Evolutionary conservation across 1,284 basidiomycete genomes (phyloP), one percentile per base, ranked within the genome.

Genomic region (Tilletia caries): DNA sequence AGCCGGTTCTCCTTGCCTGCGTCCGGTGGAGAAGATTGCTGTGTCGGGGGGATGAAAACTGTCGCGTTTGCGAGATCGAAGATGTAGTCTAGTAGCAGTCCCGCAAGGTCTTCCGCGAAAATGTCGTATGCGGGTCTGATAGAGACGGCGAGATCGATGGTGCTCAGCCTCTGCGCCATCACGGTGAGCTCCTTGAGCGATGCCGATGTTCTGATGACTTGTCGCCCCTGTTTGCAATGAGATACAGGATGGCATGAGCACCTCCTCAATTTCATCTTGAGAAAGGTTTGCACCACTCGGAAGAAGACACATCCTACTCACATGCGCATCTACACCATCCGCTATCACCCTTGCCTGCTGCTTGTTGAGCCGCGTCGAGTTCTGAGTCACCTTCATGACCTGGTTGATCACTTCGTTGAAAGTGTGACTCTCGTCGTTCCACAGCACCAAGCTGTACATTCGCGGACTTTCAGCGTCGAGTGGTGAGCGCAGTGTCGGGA

Each of bases 381-480:
- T 66, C 1, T 71, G 71, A 1, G 74, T 76, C 10, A 75, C 78
- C 32, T 79, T 76, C n/a, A 70, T 76, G 64, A 80, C 76, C 29
- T 74, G 91, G 73, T 91, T 88, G 68, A 91, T 91, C 68, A 97
- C 90, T 80, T 98, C 93, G 67, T 91, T 90, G 77, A 92, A 92
- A 1, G 92, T 94, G 83, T 98, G 96, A 77, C 94, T 96, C 84
- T 99, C 96, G 84, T 98, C 95, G 83, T 96, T 95, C 94, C 94
- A 98, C 1, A 98, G 85, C 23, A 96, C 86, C 67, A 98, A 88
- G 27, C 91, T 91, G 88, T 73, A 95, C 90, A 74, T 89, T 15
- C 75, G 78, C 44, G 71, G 74, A 41, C 58, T 67, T 34, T 66
- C 65, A 46, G 41, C 13, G 64, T 70, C 70, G 33, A 15, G 20